A percentile compares a stretch with the other conserved stretches of the same genome.
Conservation (phyloP, 108 stramenopile species). For the Conticribra weissflogii region DNA sequence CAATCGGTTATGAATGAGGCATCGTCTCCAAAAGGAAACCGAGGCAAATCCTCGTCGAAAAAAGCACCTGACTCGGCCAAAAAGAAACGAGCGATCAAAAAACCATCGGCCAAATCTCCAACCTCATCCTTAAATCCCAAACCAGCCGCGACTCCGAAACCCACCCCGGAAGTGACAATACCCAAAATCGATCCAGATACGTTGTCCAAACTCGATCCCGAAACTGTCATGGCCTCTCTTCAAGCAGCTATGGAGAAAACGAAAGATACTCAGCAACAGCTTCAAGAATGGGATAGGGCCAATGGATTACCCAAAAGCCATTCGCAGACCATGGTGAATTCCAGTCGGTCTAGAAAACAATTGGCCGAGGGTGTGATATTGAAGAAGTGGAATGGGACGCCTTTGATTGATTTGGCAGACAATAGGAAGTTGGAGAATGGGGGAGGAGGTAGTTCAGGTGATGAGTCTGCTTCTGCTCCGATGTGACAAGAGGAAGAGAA, state of each 20-base stretch:
- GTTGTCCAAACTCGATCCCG: slow-evolving; percentile 11
- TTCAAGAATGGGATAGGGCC: slow-evolving; percentile 42
- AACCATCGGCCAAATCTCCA: background rate
- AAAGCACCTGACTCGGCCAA: background rate
- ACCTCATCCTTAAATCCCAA: no score
- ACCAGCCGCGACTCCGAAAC: background rate
- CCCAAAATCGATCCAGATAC: background rate
- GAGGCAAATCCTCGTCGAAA: background rate
- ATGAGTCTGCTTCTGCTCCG: no score
- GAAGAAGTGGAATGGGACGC: slow-evolving; percentile 41
- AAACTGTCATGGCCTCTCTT: slow-evolving; percentile 21
- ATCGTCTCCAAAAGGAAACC: background rate
- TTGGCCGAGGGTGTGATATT: slow-evolving; percentile 38
- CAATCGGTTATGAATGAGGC: background rate
- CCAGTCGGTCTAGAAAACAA: slow-evolving; percentile 34
- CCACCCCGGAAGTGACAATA: background rate
- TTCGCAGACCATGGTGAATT: slow-evolving; percentile 52
- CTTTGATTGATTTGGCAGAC: slow-evolving; percentile 22
- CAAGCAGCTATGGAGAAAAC: slow-evolving; percentile 26
- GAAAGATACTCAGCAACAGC: slow-evolving; percentile 20
- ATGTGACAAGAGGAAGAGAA: no score
- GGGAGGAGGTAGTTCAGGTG: no score
- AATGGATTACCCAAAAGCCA: slow-evolving; percentile 51
- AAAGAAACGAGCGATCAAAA: background rate
- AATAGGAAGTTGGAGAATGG: no score